Evolutionary conservation across 495 filamentous ascomycete genomes (phyloP).

Genomic region (Venustampulla echinocandica): DNA sequence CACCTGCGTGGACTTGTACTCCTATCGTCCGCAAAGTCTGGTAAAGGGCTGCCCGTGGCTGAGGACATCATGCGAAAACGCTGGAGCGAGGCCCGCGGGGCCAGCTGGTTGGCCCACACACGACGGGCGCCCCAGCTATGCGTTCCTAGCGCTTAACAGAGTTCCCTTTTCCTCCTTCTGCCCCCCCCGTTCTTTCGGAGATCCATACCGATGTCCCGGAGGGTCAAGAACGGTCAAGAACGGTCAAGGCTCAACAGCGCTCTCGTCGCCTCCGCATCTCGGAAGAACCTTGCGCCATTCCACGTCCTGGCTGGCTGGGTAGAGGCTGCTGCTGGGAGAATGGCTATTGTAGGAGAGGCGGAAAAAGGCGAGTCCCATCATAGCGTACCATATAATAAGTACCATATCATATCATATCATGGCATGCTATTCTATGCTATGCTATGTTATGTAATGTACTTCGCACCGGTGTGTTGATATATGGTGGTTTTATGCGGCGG

Average conservation of each 20-base stretch:
- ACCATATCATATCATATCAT: neutral
- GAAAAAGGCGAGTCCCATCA: neutral
- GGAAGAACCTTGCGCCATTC: constrained; percentile 5
- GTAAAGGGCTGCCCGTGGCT: neutral
- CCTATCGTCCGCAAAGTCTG: neutral
- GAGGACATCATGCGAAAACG: neutral
- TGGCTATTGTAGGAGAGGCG: neutral
- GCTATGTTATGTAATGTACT: neutral
- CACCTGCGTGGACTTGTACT: neutral
- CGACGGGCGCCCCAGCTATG: constrained; percentile 7
- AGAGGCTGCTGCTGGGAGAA: neutral
- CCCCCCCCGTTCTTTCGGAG: constrained; percentile 2
- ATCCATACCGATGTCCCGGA: constrained; percentile 15
- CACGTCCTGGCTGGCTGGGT: neutral
- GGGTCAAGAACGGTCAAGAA: constrained; percentile 7
- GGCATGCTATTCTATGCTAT: neutral
- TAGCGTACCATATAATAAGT: neutral
- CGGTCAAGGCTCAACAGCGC: neutral
- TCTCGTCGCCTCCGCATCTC: neutral
- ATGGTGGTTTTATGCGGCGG: neutral
- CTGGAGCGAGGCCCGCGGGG: neutral
- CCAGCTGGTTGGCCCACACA: neutral
- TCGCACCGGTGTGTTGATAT: neutral
- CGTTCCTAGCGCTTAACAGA: constrained; percentile 5
- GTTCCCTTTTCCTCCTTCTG: neutral